phyloP scores from a whole-genome alignment of 768 basidiomycete genomes.

The Tulasnella sp. region DNA sequence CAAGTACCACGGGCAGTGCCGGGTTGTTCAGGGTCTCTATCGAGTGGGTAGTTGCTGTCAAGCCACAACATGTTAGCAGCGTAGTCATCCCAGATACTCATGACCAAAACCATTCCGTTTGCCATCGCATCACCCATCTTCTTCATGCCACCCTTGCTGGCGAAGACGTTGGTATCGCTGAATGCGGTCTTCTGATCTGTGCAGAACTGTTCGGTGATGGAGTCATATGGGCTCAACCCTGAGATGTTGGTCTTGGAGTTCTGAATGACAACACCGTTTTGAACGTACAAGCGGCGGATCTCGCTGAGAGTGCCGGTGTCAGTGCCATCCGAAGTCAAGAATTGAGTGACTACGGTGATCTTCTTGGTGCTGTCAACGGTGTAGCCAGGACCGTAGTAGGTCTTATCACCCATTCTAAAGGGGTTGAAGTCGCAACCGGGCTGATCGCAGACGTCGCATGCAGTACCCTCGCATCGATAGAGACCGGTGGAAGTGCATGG shows the following conservation, averaged over 20 bases:
- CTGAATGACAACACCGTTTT: slow-evolving; percentile 38
- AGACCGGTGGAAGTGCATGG: slow-evolving; percentile 33
- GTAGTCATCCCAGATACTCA: slow-evolving; percentile 44
- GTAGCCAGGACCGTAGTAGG: slow-evolving; percentile 37
- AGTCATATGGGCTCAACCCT: slow-evolving; percentile 31
- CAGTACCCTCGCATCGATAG: slow-evolving; percentile 32
- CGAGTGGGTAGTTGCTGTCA: slow-evolving; percentile 36
- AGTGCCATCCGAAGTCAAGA: slow-evolving; percentile 37
- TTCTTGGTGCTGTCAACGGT: slow-evolving; percentile 39
- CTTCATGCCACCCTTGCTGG: slow-evolving; percentile 31
- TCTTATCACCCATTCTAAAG: slow-evolving; percentile 37
- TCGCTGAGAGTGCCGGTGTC: slow-evolving; percentile 37
- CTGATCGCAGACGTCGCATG: slow-evolving; percentile 33
- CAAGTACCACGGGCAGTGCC: slow-evolving; percentile 34
- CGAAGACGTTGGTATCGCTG: slow-evolving; percentile 34
- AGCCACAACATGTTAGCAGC: slow-evolving; percentile 44
- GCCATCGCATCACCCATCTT: slow-evolving; percentile 27
- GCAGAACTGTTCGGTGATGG: slow-evolving; percentile 40
- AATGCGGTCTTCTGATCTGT: slow-evolving; percentile 33
- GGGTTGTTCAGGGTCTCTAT: neutral
- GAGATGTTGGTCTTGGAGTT: slow-evolving; percentile 38
- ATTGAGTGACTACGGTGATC: slow-evolving; percentile 48
- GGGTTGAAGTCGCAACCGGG: slow-evolving; percentile 54
- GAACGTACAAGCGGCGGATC: slow-evolving; percentile 34
- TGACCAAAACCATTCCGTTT: slow-evolving; percentile 36